Conservation (phyloP, 192 early-diverging fungal species). For the Gigaspora rosea region DNA sequence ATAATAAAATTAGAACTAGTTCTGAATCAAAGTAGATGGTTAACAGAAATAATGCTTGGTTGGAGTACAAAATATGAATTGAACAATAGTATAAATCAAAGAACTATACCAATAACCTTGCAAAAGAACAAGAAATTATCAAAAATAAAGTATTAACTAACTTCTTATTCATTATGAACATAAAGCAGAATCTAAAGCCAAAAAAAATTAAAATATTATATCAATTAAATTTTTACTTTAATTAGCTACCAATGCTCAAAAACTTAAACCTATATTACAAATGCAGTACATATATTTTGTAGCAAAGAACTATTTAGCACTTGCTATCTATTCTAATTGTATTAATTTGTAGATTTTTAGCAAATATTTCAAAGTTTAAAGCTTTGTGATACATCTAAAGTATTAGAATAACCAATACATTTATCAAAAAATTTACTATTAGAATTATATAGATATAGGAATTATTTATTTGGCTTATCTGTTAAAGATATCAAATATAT, state of each 20-base stretch:
- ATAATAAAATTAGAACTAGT: too few species aligned
- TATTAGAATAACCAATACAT: background rate
- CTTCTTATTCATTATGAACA: background rate
- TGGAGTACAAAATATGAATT: background rate
- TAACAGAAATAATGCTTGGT: too few species aligned
- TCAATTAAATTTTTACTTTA: background rate
- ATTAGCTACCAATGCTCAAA: background rate
- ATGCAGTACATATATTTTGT: conserved; percentile 1
- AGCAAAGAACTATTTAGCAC: background rate
- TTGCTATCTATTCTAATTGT: background rate
- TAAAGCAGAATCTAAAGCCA: background rate
- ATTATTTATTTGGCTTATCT: too few species aligned
- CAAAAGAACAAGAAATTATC: background rate
- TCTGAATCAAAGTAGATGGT: too few species aligned
- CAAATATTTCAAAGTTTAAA: background rate
- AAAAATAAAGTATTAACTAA: background rate
- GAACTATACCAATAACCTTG: background rate
- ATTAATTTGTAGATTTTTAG: background rate
- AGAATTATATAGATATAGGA: too few species aligned
- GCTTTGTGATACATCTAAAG: background rate
- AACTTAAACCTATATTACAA: background rate
- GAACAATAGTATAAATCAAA: background rate
- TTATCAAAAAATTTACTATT: too few species aligned
- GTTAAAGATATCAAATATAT: too few species aligned
- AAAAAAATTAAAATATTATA: background rate